phyloP scores from a whole-genome alignment of 306 rosid genomes.

The Crataegus laevigata region DNA sequence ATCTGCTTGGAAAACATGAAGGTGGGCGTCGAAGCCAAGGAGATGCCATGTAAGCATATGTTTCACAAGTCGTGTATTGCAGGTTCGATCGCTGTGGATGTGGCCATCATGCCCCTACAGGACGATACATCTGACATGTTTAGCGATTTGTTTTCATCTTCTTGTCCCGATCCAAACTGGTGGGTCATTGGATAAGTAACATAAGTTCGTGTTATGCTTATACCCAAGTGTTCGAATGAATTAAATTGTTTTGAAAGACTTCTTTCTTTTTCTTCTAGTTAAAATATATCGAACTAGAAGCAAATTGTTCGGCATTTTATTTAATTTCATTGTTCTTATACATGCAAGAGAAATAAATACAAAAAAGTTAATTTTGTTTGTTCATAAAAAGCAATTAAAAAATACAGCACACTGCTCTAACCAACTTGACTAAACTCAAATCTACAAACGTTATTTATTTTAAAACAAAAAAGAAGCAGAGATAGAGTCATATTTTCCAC shows the following conservation, averaged over 20 bases:
- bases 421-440: too few species aligned
- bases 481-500: too few species aligned
- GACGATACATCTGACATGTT: not conserved
- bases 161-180: too few species aligned
- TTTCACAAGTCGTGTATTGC: not conserved
- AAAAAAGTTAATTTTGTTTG: too few species aligned
- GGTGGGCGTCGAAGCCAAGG: not conserved
- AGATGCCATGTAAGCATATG: not conserved
- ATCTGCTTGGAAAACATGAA: not conserved
- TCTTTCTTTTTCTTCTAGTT: not conserved
- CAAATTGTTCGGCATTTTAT: too few species aligned
- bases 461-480: too few species aligned
- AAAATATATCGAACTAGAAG: too few species aligned
- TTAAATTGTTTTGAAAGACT: not conserved
- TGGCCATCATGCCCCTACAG: not conserved
- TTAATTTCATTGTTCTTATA: not conserved
- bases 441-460: too few species aligned
- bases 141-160: too few species aligned
- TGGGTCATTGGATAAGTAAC: not conserved
- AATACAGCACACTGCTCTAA: too few species aligned
- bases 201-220: not conserved
- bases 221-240: not conserved
- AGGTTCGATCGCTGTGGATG: not conserved
- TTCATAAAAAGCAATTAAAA: too few species aligned
- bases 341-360: too few species aligned